Evolutionary conservation across 306 rosid genomes (phyloP), one percentile per base, ranked within the genome.

Genomic region (Psophocarpus tetragonolobus): DNA sequence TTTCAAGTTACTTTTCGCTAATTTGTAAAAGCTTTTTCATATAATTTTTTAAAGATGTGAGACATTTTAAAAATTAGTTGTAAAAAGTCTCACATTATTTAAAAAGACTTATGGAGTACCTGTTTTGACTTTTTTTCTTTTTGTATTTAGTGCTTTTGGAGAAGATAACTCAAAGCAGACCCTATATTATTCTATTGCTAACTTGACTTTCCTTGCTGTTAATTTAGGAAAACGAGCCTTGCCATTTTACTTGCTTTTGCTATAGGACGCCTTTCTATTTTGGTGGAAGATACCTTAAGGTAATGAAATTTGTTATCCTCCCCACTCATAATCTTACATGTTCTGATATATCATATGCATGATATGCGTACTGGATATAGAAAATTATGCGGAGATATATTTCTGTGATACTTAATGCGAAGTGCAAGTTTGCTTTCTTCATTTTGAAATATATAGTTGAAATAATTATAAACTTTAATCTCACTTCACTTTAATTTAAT

Each of bases 231-330:
- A 84, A 68, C 75, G 87, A 87, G 68, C 93, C 97, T 35, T 93
- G 91, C 65, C 88, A 68, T 45, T 85, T 91, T 82, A 86, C 85
- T 61, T 62, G 80, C 80, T 38, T 15, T 36, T 89, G 89, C 86
- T 74, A 67, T 75, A 74, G 92, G 57, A 82, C 86, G 6, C 91
- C 89, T 39, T 70, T 90, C 71, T 94, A 79, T 85, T 73, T 94
- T 83, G 92, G 91, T 83, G 98, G 98, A 82, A 85, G 98, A 88
- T 94, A 92, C 84, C 84, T 90, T 57, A 92, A 90, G 94, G 98
- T 92, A 78, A 66, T 41, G 73, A 12, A 12, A 33, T 14, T 66
- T 66, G 54, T 76, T 69, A 27, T 26, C 61, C 81, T 4, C 84
- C 71, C 17, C 66, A 3, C 58, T 63, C 8, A 26, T 60, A 75